Evolutionary conservation across 2,329 filamentous ascomycete species (phyloP), one percentile per base, ranked within the genome.

Genomic region (Calonectria pauciramosa): DNA sequence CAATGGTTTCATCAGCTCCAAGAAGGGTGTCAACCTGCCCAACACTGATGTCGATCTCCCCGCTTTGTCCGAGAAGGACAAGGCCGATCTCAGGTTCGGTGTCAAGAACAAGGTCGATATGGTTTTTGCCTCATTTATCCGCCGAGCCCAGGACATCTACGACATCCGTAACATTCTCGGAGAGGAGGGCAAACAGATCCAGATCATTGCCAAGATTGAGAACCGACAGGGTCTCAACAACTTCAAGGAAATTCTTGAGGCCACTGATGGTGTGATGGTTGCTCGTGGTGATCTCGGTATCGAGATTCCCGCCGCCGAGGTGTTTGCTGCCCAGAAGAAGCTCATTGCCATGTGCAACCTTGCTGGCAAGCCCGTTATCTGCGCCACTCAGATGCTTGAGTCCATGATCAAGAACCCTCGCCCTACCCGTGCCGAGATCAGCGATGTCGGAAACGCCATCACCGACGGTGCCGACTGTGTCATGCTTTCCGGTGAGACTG

Each of bases 281-380:
- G 97, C 97, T 83, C 96, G 97, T 92, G 97, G 97, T 89, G 97
- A 99, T 85, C 83, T 86, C 38, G 97, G 97, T 90, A 99, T 99
- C 82, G 97, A 99, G 89, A 99, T 99, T 82, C 96, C 97, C 65
- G 96, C 97, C 76, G 95, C 96, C 78, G 97, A 99, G 91, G 97
- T 99, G 80, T 99, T 99, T 88, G 95, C 98, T 81, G 97, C 97
- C 72, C 97, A 99, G 91, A 99, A 99, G 94, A 99, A 99, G 95
- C 96, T 99, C 92, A 99, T 99, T 87, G 96, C 97, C 88, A 99
- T 99, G 93, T 99, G 97, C 93, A 99, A 99, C 91, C 93, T 98
- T 85, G 96, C 96, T 81, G 97, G 97, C 88, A 99, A 99, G 92
- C 97, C 97, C 80, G 96, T 96, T 86, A 98, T 99, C 86, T 99